These are phyloP conservation scores for Fusarium chaquense DNA, from an alignment of 2,329 filamentous ascomycete genomes.

Conservation along the genomic window DNA sequence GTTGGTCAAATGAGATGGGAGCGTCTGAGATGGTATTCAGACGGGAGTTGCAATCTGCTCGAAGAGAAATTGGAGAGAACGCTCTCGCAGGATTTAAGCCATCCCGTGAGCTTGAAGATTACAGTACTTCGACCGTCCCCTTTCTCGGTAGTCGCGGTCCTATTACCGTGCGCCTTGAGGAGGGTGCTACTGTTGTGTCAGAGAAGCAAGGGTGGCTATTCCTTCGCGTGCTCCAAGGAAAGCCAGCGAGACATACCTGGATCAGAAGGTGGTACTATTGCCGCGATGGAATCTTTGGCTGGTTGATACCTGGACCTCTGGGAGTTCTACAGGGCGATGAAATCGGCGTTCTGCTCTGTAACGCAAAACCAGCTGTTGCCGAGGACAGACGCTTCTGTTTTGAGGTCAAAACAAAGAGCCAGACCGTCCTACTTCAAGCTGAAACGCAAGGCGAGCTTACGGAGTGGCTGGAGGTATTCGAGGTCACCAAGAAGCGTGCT, in stretches of 20 bases:
- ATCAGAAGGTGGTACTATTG: constrained; percentile 95
- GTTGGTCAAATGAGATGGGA: constrained; percentile 96
- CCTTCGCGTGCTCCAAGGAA: constrained; percentile 82
- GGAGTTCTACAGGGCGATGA: constrained; percentile 96
- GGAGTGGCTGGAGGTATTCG: constrained; percentile 94
- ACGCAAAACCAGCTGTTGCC: constrained; percentile 87
- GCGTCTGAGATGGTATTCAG: constrained; percentile 85
- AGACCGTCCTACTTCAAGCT: constrained; percentile 87
- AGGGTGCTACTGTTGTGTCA: constrained; percentile 62
- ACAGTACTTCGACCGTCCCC: constrained; percentile 88
- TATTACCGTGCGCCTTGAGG: constrained; percentile 69
- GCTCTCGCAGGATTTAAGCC: constrained; percentile 79
- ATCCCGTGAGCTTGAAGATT: constrained; percentile 92
- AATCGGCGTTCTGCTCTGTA: constrained; percentile 94
- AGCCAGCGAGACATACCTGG: constrained; percentile 92
- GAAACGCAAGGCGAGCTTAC: constrained; percentile 94
- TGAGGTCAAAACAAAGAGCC: constrained; percentile 97
- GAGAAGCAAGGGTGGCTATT: constrained; percentile 98
- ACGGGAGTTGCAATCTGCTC: constrained; percentile 80
- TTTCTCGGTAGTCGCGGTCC: constrained; percentile 81
- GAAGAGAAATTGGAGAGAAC: constrained; percentile 84
- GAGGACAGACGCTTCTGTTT: constrained; percentile 98
- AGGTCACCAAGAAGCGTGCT: constrained; percentile 92
- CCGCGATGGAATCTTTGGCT: constrained; percentile 95
- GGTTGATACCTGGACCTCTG: constrained; percentile 84